Percentiles rank a stretch among this genome's conserved stretches.
Evolutionary conservation across 2,329 filamentous ascomycete genomes (phyloP).

Genomic region (Ascochyta viciae-villosae): DNA sequence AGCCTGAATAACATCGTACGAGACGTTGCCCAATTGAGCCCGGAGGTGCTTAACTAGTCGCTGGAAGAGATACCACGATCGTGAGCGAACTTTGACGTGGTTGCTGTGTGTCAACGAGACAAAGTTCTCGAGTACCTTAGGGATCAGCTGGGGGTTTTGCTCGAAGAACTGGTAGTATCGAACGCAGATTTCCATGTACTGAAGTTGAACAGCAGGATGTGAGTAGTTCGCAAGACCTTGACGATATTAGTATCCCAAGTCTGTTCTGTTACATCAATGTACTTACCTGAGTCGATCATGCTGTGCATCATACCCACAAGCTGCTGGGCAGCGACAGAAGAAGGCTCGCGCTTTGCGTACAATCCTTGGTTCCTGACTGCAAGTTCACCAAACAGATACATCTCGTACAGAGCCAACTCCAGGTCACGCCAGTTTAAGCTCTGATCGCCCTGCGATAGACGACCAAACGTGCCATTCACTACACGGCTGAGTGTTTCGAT

Average conservation of each 20-base stretch:
- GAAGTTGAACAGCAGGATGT: constrained; percentile 89
- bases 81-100: constrained; percentile 83
- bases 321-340: constrained; percentile 78
- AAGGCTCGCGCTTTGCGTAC: constrained; percentile 84
- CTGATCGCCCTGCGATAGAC: constrained; percentile 72
- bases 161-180: constrained; percentile 95
- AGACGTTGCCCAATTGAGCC: constrained; percentile 83
- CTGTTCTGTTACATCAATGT: neutral
- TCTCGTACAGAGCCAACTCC: constrained; percentile 91
- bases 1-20: constrained; percentile 89
- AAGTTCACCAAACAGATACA: constrained; percentile 94
- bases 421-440: constrained; percentile 93
- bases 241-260: constrained; percentile 17
- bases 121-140: constrained; percentile 88
- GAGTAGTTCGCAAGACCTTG: constrained; percentile 82
- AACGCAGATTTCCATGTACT: constrained; percentile 99
- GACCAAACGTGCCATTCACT: constrained; percentile 85
- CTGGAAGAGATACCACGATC: constrained; percentile 97
- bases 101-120: constrained; percentile 88
- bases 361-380: constrained; percentile 87
- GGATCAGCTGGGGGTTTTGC: constrained; percentile 79
- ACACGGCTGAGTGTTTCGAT: constrained; percentile 87
- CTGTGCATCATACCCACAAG: constrained; percentile 92
- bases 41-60: constrained; percentile 89
- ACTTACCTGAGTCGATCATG: constrained; percentile 88